Conservation (phyloP, 1,284 basidiomycete species). For the Ganoderma boninense region DNA sequence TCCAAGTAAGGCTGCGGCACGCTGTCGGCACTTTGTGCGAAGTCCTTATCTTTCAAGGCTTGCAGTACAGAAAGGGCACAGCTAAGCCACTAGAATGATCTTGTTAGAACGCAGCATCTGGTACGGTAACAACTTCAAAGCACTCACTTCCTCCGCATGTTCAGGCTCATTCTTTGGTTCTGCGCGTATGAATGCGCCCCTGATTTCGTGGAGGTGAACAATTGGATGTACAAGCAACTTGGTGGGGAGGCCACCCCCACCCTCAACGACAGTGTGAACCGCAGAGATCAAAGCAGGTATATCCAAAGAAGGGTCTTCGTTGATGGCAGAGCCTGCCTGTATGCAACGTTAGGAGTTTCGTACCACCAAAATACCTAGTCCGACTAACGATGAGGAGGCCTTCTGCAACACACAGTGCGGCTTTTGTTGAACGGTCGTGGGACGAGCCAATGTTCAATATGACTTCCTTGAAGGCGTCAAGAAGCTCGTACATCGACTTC, state of each 20-base stretch:
- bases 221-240: slow-evolving; percentile 73
- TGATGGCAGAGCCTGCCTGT: slow-evolving; percentile 69
- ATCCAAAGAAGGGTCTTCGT: slow-evolving; percentile 56
- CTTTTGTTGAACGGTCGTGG: slow-evolving; percentile 84
- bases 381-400: slow-evolving; percentile 80
- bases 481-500: slow-evolving; percentile 78
- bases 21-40: slow-evolving; percentile 59
- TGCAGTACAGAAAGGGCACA: slow-evolving; percentile 65
- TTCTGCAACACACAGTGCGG: slow-evolving; percentile 88
- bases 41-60: slow-evolving; percentile 62
- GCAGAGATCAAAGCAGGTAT: slow-evolving; percentile 71
- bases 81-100: slow-evolving; percentile 62
- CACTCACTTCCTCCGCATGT: slow-evolving; percentile 65
- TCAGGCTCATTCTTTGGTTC: slow-evolving; percentile 44
- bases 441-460: slow-evolving; percentile 92
- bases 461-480: slow-evolving; percentile 85
- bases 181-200: slow-evolving; percentile 34
- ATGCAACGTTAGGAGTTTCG: not conserved
- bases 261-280: slow-evolving; percentile 72
- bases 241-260: slow-evolving; percentile 49
- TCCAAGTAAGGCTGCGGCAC: slow-evolving; percentile 75
- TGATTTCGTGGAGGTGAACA: slow-evolving; percentile 53
- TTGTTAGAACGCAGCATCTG: slow-evolving; percentile 3
- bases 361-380: not conserved
- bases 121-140: not conserved